Percentiles rank a stretch among this genome's conserved stretches.
These are phyloP conservation scores for Myxozyma kluyveri DNA, from an alignment of 805 yeast species.

Conservation along the genomic window DNA sequence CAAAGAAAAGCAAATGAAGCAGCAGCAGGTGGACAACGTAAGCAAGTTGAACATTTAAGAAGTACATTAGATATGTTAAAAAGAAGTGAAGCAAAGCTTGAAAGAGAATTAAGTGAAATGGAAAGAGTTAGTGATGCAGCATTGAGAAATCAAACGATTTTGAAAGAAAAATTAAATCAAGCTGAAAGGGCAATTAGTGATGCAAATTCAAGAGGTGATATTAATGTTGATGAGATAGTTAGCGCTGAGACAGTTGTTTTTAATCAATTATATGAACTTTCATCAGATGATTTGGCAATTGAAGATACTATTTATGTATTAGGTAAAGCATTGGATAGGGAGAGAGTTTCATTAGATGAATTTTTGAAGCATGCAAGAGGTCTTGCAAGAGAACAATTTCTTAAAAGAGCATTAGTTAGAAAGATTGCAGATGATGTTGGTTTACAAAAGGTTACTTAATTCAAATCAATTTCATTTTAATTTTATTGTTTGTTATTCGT, in stretches of 20 bases:
- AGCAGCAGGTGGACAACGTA: conserved; percentile 29
- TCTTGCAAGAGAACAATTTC: conserved; percentile 63
- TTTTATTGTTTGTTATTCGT: no score
- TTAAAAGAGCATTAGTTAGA: conserved; percentile 47
- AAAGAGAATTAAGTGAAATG: conserved; percentile 39
- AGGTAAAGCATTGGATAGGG: conserved; percentile 53
- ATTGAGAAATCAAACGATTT: conserved; percentile 15
- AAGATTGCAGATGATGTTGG: conserved; percentile 30
- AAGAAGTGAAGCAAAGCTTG: conserved; percentile 37
- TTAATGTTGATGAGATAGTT: conserved; percentile 45
- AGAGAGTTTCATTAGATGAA: conserved; percentile 44
- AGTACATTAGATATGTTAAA: conserved; percentile 42
- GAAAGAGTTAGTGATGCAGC: conserved; percentile 44
- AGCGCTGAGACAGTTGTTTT: conserved; percentile 53
- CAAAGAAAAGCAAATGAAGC: conserved; percentile 32
- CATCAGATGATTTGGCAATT: conserved; percentile 67
- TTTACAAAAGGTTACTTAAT: no score
- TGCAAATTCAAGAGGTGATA: conserved; percentile 31
- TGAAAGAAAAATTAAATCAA: conserved; percentile 18
- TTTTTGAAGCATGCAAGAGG: conserved; percentile 51
- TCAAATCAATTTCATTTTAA: no score
- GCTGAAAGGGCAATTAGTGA: conserved; percentile 38
- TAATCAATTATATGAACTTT: conserved; percentile 61
- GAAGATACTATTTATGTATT: conserved; percentile 63
- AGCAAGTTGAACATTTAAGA: conserved; percentile 35